phyloP scores from a whole-genome alignment of 176 grass and related monocot genomes.

The Aegilops speltoides region DNA sequence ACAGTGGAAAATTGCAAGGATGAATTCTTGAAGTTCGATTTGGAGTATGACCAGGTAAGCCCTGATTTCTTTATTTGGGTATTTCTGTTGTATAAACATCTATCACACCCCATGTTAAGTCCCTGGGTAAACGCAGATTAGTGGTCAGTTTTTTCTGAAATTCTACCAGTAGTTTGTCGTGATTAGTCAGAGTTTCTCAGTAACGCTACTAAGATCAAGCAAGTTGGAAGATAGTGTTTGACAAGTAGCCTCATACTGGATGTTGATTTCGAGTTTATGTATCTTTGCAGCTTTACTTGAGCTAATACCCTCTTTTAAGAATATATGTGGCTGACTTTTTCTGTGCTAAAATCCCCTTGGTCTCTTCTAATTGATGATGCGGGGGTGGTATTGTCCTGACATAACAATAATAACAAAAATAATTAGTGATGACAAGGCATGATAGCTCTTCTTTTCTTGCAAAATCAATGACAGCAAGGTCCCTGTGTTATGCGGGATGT shows the following conservation, averaged over 20 bases:
- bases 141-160: neutral
- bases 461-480: neutral
- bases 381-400: neutral
- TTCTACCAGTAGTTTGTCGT: neutral
- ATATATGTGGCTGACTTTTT: neutral
- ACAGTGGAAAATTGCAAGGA: conserved; percentile 91
- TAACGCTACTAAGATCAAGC: neutral
- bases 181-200: neutral
- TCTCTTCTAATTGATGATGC: neutral
- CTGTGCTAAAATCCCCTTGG: neutral
- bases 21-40: conserved; percentile 91
- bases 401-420: neutral
- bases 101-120: neutral
- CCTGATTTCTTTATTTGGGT: neutral
- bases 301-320: neutral
- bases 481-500: neutral
- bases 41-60: conserved; percentile 92
- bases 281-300: neutral
- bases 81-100: conserved; percentile 14
- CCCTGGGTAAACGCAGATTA: neutral
- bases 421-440: neutral
- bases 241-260: neutral
- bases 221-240: conserved; percentile 1
- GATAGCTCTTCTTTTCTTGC: neutral
- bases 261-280: neutral